A percentile compares a stretch with the other conserved stretches of the same genome.
phyloP scores from a whole-genome alignment of 495 filamentous ascomycete genomes.

The Tuber umbilicatum region DNA sequence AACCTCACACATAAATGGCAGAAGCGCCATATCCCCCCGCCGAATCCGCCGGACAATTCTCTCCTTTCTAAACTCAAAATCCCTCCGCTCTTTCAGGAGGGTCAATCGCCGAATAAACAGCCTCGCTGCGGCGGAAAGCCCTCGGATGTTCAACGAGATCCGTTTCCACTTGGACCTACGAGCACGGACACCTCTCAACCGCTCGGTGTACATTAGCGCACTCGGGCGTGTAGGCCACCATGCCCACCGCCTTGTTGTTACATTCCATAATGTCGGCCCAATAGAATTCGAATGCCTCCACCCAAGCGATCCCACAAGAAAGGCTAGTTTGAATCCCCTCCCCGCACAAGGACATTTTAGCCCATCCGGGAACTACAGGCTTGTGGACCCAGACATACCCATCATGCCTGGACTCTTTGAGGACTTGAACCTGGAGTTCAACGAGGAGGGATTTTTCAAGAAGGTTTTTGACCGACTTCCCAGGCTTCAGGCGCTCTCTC shows the following conservation, averaged over 20 bases:
- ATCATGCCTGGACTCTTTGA: conserved; percentile 10
- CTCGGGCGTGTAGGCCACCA: conserved; percentile 7
- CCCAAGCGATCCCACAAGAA: not conserved
- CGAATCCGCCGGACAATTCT: conserved; percentile 11
- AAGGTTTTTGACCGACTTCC: conserved; percentile 16
- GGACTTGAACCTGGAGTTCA: not conserved
- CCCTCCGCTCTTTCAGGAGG: conserved; percentile 30
- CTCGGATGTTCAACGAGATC: conserved; percentile 19
- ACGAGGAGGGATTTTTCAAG: conserved; percentile 18
- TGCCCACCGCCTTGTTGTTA: conserved; percentile 11
- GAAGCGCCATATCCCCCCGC: conserved; percentile 3
- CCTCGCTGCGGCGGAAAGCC: not conserved
- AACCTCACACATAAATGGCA: conserved; percentile 6
- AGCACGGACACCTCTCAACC: not conserved
- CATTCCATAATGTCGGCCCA: not conserved
- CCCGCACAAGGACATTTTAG: conserved; percentile 7
- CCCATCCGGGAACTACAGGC: not conserved
- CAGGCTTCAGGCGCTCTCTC: conserved; percentile 16
- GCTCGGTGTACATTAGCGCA: not conserved
- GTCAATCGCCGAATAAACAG: conserved; percentile 16
- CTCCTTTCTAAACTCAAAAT: conserved; percentile 18
- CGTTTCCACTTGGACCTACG: conserved; percentile 14
- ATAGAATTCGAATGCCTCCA: not conserved
- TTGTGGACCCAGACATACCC: not conserved
- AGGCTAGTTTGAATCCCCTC: conserved; percentile 13